Percentiles rank a stretch among this genome's conserved stretches.
Conservation (phyloP, 2,329 filamentous ascomycete species). For the Fusarium goolgardi region DNA sequence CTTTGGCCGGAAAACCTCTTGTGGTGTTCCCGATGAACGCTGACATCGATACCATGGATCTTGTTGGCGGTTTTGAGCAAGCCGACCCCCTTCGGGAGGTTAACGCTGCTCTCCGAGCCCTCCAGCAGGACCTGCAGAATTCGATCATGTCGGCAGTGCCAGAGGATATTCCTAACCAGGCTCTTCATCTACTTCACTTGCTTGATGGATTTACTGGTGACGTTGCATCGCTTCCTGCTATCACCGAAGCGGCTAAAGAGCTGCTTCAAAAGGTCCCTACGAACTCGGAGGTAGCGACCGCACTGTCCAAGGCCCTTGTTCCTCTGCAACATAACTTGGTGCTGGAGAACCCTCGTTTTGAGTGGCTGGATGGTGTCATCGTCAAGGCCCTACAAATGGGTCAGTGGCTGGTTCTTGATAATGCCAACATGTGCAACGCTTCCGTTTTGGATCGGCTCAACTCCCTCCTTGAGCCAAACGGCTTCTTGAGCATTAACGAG, state of each 20-base stretch:
- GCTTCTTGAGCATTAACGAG: conserved; percentile 90
- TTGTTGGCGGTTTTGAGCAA: conserved; percentile 97
- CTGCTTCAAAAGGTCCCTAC: conserved; percentile 57
- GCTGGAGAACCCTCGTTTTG: conserved; percentile 83
- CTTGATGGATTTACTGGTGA: conserved; percentile 59
- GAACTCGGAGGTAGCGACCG: conserved; percentile 58
- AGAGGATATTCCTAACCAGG: conserved; percentile 58
- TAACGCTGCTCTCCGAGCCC: conserved; percentile 63
- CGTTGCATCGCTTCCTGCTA: conserved; percentile 51
- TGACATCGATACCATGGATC: conserved; percentile 96
- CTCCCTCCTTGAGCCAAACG: conserved; percentile 91
- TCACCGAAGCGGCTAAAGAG: conserved; percentile 54
- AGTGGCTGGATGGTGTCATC: conserved; percentile 95
- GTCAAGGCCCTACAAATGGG: conserved; percentile 88
- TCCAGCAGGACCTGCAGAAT: conserved; percentile 64
- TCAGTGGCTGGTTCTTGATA: conserved; percentile 94
- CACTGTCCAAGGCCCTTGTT: conserved; percentile 61
- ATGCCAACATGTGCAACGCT: conserved; percentile 95
- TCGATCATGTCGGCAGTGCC: conserved; percentile 63
- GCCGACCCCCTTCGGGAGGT: conserved; percentile 82
- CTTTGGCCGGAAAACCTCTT: conserved; percentile 78
- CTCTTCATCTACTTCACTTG: conserved; percentile 62
- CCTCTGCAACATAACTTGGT: conserved; percentile 65
- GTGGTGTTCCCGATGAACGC: conserved; percentile 91
- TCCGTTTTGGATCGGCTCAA: conserved; percentile 95